A percentile compares a stretch with the other conserved stretches of the same genome.
phyloP scores from a whole-genome alignment of 306 rosid genomes.

The Prunus salicina region DNA sequence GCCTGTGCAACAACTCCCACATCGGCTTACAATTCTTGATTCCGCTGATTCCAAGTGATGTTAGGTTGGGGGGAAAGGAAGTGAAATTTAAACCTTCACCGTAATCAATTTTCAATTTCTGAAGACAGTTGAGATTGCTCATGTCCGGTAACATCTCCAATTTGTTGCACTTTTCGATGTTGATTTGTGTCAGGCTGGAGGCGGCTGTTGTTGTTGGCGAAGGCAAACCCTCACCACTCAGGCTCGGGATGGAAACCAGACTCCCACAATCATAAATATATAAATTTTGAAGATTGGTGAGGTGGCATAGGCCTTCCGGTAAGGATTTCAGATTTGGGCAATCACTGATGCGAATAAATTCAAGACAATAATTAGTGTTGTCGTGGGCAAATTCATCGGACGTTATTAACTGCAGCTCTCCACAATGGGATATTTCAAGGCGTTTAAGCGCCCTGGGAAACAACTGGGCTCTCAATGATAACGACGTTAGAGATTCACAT shows the following conservation, averaged over 20 bases:
- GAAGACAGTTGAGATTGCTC: conserved; percentile 10
- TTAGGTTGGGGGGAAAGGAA: too few species aligned
- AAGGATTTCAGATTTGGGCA: background rate
- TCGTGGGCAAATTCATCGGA: background rate
- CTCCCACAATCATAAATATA: too few species aligned
- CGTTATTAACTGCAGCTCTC: background rate
- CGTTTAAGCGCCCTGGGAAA: too few species aligned
- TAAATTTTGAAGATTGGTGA: too few species aligned
- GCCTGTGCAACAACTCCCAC: too few species aligned
- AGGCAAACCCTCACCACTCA: too few species aligned
- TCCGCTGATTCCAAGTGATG: fast-evolving
- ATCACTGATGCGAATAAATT: fast-evolving
- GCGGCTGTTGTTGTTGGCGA: too few species aligned
- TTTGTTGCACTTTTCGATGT: background rate
- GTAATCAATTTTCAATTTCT: background rate
- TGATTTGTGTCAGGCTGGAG: background rate
- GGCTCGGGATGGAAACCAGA: too few species aligned
- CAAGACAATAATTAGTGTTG: background rate
- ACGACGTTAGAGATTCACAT: too few species aligned
- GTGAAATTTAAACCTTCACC: too few species aligned
- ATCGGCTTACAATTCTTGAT: too few species aligned
- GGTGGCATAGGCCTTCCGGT: background rate
- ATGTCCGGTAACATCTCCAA: background rate
- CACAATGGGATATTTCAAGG: fast-evolving
- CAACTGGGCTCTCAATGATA: too few species aligned